Evolutionary conservation across 2,329 filamentous ascomycete genomes (phyloP).

Genomic region (Claviceps sorghi): DNA sequence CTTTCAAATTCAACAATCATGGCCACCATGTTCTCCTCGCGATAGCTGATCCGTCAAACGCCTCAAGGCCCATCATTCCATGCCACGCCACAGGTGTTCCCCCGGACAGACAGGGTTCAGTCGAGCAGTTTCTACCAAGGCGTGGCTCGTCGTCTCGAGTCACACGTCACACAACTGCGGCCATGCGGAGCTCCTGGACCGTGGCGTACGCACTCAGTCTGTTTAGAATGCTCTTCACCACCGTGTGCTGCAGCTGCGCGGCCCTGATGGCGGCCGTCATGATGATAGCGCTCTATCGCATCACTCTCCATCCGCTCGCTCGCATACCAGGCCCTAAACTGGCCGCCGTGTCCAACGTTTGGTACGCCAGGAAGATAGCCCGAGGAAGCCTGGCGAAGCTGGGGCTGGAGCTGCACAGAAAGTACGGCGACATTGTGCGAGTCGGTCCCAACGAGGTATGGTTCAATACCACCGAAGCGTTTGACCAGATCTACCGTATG

Average conservation of each 20-base stretch:
- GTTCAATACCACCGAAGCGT: slow-evolving; percentile 33
- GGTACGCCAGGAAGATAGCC: slow-evolving; percentile 32
- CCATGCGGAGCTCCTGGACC: neutral
- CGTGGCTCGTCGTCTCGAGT: neutral
- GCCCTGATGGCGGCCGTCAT: slow-evolving; percentile 8
- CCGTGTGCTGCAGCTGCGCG: neutral
- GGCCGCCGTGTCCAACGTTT: slow-evolving; percentile 32
- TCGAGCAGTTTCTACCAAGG: neutral
- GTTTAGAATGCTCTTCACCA: neutral
- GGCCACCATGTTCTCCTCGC: too few species aligned
- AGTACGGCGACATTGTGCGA: slow-evolving; percentile 36
- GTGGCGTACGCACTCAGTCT: neutral
- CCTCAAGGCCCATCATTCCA: neutral
- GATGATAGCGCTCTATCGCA: slow-evolving; percentile 18
- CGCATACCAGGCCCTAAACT: slow-evolving; percentile 30
- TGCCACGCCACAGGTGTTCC: neutral
- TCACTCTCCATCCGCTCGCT: slow-evolving; percentile 30
- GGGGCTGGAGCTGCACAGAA: slow-evolving; percentile 27
- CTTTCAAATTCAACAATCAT: too few species aligned
- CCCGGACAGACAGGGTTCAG: neutral
- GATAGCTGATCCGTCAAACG: neutral
- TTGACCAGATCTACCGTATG: slow-evolving; percentile 32
- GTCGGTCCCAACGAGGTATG: slow-evolving; percentile 40
- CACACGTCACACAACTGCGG: neutral
- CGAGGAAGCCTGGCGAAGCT: slow-evolving; percentile 28